Base-by-base conservation (phyloP, 306 rosid species). In the Hippophae tibetana region DNA sequence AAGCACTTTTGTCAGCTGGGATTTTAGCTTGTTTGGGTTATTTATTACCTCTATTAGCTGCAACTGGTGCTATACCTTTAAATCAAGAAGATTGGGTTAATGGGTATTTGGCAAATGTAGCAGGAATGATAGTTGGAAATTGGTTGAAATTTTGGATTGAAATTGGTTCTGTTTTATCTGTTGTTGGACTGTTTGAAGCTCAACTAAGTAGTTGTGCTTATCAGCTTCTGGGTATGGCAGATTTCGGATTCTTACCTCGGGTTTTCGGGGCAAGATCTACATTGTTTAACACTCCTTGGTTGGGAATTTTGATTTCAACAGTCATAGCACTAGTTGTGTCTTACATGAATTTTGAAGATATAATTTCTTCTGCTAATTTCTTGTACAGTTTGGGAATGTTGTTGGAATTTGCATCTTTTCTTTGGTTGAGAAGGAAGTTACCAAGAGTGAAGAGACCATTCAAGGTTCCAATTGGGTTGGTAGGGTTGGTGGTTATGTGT, bases 371-470 rank as follows among this genome's bases (percentile, higher is more conserved):
- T 0, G 87, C 82, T 7, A 89, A 89, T 68, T 89, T 89, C 63
- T 67, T 89, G 81, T 89, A 86, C 53, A 81, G 97, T 69, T 78
- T 89, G 69, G 95, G 97, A n/a, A 86, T 89, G 97, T 70, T 86
- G 38, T 71, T 89, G 77, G 97, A 89, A 52, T 86, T 86, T 69
- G 84, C 89, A 5, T 78, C 93, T 59, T 86, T 72, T 13, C 71
- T 89, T 13, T 74, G 83, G 72, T 48, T 89, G 69, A 74, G 95
- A 50, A 75, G 66, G 56, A 86, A 86, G 65, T 68, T 71, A 9
- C 81, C 86, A 1, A 1, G 56, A 49, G 26, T 82, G 48, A 76
- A 82, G 42, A 78, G 93, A 56, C 93, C 95, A 7, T 89, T 72
- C 54, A 51, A 61, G 58, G 95, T 86, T 47, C 97, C 93, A 27